Percentiles rank a stretch among this genome's conserved stretches.
Evolutionary conservation across 1,284 basidiomycete genomes (phyloP).

Genomic region (Sphaerobolus stellatus): DNA sequence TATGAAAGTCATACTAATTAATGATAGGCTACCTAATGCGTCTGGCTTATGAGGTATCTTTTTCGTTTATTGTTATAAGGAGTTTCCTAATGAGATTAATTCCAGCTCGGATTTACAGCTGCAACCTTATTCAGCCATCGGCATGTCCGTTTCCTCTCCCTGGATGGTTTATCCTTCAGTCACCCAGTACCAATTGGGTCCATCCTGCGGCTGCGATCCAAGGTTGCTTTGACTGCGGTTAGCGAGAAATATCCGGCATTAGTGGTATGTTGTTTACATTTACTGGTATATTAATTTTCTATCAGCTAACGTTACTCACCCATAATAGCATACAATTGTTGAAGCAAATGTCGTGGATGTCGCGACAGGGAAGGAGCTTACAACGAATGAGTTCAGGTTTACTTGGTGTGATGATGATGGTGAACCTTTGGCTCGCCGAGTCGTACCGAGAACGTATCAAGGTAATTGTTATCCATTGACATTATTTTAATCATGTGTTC

Average conservation of each 20-base stretch:
- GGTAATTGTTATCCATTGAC: constrained; percentile 39
- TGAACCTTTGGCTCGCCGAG: constrained; percentile 45
- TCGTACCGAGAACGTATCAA: constrained; percentile 72
- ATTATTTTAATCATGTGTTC: background rate
- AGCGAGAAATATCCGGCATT: constrained; percentile 45
- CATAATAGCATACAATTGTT: constrained; percentile 65
- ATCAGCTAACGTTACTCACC: background rate
- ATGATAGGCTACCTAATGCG: constrained; percentile 54
- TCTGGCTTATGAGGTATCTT: constrained; percentile 61
- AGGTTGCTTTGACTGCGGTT: constrained; percentile 57
- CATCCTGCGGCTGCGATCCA: constrained; percentile 69
- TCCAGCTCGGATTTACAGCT: constrained; percentile 73
- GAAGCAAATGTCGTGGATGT: constrained; percentile 76
- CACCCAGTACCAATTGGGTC: constrained; percentile 83
- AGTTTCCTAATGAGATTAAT: too few species aligned
- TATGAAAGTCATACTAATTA: too few species aligned
- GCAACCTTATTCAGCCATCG: constrained; percentile 68
- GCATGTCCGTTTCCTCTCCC: constrained; percentile 69
- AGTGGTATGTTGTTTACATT: constrained; percentile 44
- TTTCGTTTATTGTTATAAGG: background rate
- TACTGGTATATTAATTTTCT: constrained; percentile 21
- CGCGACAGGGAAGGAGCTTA: constrained; percentile 62
- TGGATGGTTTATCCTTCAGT: constrained; percentile 77
- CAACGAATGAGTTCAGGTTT: constrained; percentile 72
- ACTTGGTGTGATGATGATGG: constrained; percentile 55